Conservation (phyloP, 352 stramenopile species). For the Peronospora destructor region DNA sequence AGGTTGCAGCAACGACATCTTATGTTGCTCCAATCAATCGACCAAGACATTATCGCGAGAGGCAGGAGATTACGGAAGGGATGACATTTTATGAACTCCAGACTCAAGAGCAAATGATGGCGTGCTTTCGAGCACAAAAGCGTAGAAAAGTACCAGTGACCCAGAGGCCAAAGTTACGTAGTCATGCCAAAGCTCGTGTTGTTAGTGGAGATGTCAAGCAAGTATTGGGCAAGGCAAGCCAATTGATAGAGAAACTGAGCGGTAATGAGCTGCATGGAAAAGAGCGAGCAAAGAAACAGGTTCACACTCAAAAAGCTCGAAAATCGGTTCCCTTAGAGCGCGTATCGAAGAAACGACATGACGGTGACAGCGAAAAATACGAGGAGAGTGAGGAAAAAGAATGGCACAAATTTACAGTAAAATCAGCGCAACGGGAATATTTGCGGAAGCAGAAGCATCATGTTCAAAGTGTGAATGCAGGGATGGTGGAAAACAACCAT, state of each 20-base stretch:
- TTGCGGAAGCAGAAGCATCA: constrained; percentile 8
- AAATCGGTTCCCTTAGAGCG: constrained; percentile 3
- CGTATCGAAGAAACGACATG: background rate
- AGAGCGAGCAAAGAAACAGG: constrained; percentile 2
- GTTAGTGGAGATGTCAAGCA: background rate
- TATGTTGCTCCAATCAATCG: constrained; percentile 3
- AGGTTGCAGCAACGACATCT: too few relatives aligned
- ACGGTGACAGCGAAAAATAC: constrained; percentile 13
- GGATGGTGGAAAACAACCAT: background rate
- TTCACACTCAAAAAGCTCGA: constrained; percentile 8
- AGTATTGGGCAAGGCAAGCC: background rate
- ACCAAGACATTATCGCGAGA: constrained; percentile 5
- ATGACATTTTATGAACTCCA: constrained; percentile 47
- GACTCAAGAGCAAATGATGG: constrained; percentile 40
- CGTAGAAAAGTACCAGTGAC: constrained; percentile 8
- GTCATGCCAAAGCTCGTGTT: background rate
- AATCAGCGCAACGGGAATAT: constrained; percentile 10
- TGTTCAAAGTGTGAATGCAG: background rate
- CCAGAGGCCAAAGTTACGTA: too few relatives aligned
- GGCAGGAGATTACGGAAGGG: constrained; percentile 28
- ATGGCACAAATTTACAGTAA: constrained; percentile 17
- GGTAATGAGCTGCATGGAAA: constrained; percentile 9
- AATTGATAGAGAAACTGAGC: constrained; percentile 2
- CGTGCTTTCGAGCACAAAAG: constrained; percentile 32
- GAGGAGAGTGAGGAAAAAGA: constrained; percentile 12